These are phyloP conservation scores for Urtica urens DNA, from an alignment of 306 rosid species.

Conservation along the genomic window DNA sequence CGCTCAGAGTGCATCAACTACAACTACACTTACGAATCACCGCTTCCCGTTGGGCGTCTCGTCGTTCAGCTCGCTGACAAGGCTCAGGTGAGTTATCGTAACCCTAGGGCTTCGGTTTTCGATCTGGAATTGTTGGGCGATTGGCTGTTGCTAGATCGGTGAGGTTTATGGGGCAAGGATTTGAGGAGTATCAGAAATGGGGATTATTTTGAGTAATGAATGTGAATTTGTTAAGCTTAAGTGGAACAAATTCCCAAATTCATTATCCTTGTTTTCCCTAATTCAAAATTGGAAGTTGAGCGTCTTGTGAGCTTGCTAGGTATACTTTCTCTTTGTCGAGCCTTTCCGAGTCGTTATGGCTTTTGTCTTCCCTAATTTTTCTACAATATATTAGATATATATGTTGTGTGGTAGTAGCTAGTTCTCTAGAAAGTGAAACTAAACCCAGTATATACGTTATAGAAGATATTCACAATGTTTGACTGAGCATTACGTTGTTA, in stretches of 20 bases:
- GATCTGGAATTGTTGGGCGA: not conserved
- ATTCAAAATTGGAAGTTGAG: not conserved
- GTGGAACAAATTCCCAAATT: not conserved
- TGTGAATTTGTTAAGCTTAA: not conserved
- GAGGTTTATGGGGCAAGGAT: conserved; percentile 24
- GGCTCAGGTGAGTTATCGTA: conserved; percentile 55
- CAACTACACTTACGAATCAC: conserved; percentile 76
- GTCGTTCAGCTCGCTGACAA: conserved; percentile 96
- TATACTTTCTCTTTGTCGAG: too few relatives aligned
- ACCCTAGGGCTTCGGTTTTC: conserved; percentile 8
- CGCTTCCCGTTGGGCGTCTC: conserved; percentile 85
- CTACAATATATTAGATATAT: too few relatives aligned
- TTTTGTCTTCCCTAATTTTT: too few relatives aligned
- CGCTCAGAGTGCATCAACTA: conserved; percentile 85
- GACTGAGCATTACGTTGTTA: too few relatives aligned
- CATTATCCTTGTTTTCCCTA: too few relatives aligned
- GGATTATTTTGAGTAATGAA: not conserved
- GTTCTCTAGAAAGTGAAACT: too few relatives aligned
- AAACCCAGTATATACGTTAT: too few relatives aligned
- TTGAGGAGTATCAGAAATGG: conserved; percentile 2
- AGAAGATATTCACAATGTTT: too few relatives aligned
- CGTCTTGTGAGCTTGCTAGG: too few relatives aligned
- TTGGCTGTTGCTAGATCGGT: conserved; percentile 11
- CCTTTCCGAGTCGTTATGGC: too few relatives aligned
- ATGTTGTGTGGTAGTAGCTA: too few relatives aligned